Evolutionary conservation across 2,329 filamentous ascomycete genomes (phyloP).

Genomic region (Hypoxylon sp.): DNA sequence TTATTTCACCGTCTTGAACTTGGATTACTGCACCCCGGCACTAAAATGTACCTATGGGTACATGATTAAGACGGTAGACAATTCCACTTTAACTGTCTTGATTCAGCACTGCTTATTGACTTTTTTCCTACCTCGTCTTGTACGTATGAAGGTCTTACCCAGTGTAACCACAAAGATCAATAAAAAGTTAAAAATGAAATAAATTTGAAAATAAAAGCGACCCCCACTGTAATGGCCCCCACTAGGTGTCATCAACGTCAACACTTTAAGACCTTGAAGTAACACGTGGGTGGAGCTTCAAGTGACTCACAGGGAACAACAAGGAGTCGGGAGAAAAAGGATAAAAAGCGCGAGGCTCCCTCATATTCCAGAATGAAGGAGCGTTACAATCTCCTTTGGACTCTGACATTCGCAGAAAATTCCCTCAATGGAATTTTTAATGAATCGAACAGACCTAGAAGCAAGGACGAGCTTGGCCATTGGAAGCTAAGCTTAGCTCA

Average conservation of each 20-base stretch:
- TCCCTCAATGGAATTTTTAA: conserved; percentile 16
- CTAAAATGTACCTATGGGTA: neutral
- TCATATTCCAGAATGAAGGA: conserved; percentile 35
- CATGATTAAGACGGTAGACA: neutral
- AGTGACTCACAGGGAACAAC: conserved; percentile 22
- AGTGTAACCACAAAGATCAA: neutral
- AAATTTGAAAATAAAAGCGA: conserved; percentile 18
- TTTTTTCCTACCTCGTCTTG: conserved; percentile 16
- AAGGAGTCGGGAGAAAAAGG: conserved; percentile 35
- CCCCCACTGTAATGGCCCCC: conserved; percentile 36
- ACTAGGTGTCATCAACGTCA: conserved; percentile 36
- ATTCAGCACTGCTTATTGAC: neutral
- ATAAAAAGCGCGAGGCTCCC: conserved; percentile 44
- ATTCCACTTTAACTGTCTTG: neutral
- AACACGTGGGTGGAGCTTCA: conserved; percentile 42
- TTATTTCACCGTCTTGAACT: neutral
- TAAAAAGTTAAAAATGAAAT: conserved; percentile 10
- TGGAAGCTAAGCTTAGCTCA: conserved; percentile 20
- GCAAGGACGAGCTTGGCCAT: conserved; percentile 8
- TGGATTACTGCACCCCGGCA: neutral
- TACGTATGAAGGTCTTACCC: conserved; percentile 4
- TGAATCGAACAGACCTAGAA: conserved; percentile 3
- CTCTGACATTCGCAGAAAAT: conserved; percentile 23
- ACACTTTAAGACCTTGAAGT: conserved; percentile 30
- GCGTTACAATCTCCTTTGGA: conserved; percentile 11